Conservation (phyloP, 2,329 filamentous ascomycete species). For the Ophiostoma himal-ulmi region DNA sequence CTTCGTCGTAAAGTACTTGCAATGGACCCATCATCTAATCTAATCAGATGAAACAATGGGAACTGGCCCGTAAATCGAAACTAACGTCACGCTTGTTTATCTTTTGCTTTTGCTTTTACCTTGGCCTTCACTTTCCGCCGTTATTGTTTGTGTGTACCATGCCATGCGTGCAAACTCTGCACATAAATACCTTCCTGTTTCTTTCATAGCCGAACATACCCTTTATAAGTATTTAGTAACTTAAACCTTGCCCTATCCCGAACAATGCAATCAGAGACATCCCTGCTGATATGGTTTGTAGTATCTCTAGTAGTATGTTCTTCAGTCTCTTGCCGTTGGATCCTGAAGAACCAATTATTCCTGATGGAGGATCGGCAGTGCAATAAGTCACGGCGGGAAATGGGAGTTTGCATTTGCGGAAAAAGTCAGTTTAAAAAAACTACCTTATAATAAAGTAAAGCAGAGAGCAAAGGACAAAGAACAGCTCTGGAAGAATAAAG, state of each 20-base stretch:
- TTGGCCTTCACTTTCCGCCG: neutral
- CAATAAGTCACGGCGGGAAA: neutral
- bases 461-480: neutral
- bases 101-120: neutral
- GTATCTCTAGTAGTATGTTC: neutral
- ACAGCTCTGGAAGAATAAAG: neutral
- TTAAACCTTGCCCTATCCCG: too few relatives aligned
- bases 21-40: conserved; percentile 13
- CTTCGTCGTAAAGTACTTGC: neutral
- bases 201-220: neutral
- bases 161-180: neutral
- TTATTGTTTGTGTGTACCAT: neutral
- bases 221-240: too few relatives aligned
- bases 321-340: neutral
- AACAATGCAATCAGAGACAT: neutral
- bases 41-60: conserved; percentile 13
- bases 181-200: neutral
- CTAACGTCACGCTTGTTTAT: neutral
- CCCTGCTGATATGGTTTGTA: neutral
- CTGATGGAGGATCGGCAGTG: neutral
- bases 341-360: neutral
- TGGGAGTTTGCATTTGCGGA: neutral
- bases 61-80: neutral
- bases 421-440: neutral
- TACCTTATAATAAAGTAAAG: neutral